phyloP scores from a whole-genome alignment of 2,329 filamentous ascomycete genomes.

The Alternaria burnsii region DNA sequence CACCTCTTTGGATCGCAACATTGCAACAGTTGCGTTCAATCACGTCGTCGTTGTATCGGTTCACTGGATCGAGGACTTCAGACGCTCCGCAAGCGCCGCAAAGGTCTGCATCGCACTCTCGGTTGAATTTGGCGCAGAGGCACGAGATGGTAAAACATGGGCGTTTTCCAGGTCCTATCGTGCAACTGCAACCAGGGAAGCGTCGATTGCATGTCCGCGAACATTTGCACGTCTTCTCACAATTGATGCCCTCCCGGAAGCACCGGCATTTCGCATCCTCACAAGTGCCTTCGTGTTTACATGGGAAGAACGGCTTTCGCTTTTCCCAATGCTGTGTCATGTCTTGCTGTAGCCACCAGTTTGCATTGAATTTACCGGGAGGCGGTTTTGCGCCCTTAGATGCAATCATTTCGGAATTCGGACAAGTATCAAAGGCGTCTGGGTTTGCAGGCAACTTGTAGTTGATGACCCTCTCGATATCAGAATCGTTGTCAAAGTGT shows the following conservation, averaged over 20 bases:
- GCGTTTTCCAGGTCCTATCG: slow-evolving; percentile 46
- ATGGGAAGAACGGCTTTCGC: slow-evolving; percentile 69
- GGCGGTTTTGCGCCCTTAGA: slow-evolving; percentile 15
- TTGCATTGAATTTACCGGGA: slow-evolving; percentile 22
- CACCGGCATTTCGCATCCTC: slow-evolving; percentile 69
- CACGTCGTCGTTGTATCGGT: slow-evolving; percentile 67
- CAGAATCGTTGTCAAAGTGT: slow-evolving; percentile 26
- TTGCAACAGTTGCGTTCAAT: slow-evolving; percentile 73
- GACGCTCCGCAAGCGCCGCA: slow-evolving; percentile 75
- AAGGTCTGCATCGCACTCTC: slow-evolving; percentile 82
- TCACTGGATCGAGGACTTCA: slow-evolving; percentile 74
- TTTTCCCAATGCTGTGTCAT: slow-evolving; percentile 64
- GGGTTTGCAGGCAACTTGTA: slow-evolving; percentile 33
- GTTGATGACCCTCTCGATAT: slow-evolving; percentile 37
- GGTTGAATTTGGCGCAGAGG: slow-evolving; percentile 74
- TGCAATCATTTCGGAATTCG: slow-evolving; percentile 2
- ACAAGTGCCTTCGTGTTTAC: slow-evolving; percentile 72
- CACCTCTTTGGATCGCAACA: slow-evolving; percentile 73
- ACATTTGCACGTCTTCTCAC: slow-evolving; percentile 78
- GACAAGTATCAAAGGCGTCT: slow-evolving; percentile 12
- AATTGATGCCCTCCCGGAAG: slow-evolving; percentile 67
- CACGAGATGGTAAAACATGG: slow-evolving; percentile 60
- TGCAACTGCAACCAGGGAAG: slow-evolving; percentile 55
- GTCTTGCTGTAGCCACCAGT: slow-evolving; percentile 40
- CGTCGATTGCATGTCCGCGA: slow-evolving; percentile 64